Evolutionary conservation across 805 yeast genomes (phyloP), one percentile per base, ranked within the genome.

Genomic region (Saccharomycopsis amapae): DNA sequence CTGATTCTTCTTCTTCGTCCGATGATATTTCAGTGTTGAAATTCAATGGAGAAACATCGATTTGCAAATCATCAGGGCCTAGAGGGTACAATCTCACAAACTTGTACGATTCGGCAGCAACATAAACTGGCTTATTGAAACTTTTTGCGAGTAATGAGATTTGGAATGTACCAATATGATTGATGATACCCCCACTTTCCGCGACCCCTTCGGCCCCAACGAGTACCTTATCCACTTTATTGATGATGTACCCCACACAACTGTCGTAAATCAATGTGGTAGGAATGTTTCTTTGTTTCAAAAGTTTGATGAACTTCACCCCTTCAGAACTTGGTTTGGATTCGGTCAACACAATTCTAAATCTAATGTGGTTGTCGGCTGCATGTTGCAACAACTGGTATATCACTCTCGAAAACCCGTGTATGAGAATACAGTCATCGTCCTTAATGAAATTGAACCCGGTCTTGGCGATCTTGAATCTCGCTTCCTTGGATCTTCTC

Each of bases 191-290:
- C 46, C 99, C 99, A 61, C 94, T 83, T 67, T 93, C 99, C 2
- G 96, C 95, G 3, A 93, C 99, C 55, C 99, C 99, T 65, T 93
- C 98, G 1, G 98, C 98, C 45, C 99, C 99, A 54, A 93, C 93
- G 53, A 93, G 75, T 3, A 93, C 85, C 63, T 93, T 90, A 66
- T 90, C 95, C 12, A 89, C 88, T 62, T 85, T 84, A 62, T 87
- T 89, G 49, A 93, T 80, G 32, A 88, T 86, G 55, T 80, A 87
- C 0, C 97, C 97, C 12, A 90, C 97, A 5, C 96, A 95, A 44
- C 87, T 79, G 61, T 93, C 99, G 15, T 86, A 89, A 41, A 93
- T 85, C 43, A 88, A 71, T 43, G 86, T 80, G 10, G 83, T 93
- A 0, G 97, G 97, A 10, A 93, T 85, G 13, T 85, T 90, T 17